Evolutionary conservation across 2,329 filamentous ascomycete genomes (phyloP), one percentile per base, ranked within the genome.

Genomic region (Monilinia fructicola): DNA sequence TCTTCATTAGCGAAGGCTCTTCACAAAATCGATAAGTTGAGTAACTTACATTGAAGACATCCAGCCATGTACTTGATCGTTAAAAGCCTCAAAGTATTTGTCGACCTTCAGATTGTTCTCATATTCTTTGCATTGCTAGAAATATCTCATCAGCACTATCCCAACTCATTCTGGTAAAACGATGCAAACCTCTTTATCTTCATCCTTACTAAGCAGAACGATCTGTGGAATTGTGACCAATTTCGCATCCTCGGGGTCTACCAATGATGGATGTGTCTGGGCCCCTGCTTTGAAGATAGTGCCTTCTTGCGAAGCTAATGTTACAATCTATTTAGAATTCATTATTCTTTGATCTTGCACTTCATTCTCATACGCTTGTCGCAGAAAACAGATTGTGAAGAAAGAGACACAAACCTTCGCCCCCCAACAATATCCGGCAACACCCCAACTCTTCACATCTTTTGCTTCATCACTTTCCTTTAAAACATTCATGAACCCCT

Each of bases 31-130:
- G 3, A 9, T 3, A n/a, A 61, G 12, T 18, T 26, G 6, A 60
- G 26, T 12, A 18, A 55, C 69, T 23, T 62, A 81, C 35, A 88
- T 83, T 1, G 89, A 88, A 1, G 85, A 87, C 89, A 91, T 91
- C 87, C 88, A 91, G 54, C 89, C 89, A 77, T 91, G 89, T 74
- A 87, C 83, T 81, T 90, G 88, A 73, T 86, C 86, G 31, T 73
- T 72, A 73, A 90, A 91, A n/a, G 76, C 86, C 80, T 91, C 87
- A 40, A 60, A 64, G 90, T 83, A 69, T 87, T 82, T 73, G 87
- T 86, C 67, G 83, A 78, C 31, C 56, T 55, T 52, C 54, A 70
- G 12, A n/a, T 75, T 50, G 74, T 77, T 46, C 76, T 74, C 64
- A 26, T 85, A 70, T 3, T 78, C 75, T 58, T 78, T 72, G 2